Percentiles rank a stretch among this genome's conserved stretches.
Conservation (phyloP, 495 filamentous ascomycete genomes). For the Trichoderma parareesei region DNA sequence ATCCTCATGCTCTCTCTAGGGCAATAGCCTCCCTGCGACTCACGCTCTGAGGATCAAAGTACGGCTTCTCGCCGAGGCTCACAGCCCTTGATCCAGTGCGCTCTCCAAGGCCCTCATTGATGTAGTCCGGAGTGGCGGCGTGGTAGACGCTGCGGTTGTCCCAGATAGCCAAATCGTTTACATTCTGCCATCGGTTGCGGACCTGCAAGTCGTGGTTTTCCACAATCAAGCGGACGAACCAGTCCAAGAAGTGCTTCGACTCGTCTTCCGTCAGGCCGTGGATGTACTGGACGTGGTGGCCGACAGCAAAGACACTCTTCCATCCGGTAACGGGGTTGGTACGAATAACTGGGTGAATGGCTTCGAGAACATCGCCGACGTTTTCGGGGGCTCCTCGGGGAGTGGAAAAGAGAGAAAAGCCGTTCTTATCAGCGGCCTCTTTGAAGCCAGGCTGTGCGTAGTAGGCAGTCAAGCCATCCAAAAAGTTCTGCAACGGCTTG, state of each 20-base stretch:
- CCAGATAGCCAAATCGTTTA: conserved; percentile 67
- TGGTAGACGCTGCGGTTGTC: conserved; percentile 68
- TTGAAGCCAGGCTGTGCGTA: conserved; percentile 56
- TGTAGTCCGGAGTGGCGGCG: conserved; percentile 62
- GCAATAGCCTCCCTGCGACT: conserved; percentile 51
- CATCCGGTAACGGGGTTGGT: conserved; percentile 81
- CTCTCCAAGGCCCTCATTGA: conserved; percentile 44
- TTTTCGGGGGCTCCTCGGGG: conserved; percentile 62
- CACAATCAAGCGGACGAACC: conserved; percentile 54
- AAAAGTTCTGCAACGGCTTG: conserved; percentile 52
- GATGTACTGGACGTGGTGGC: conserved; percentile 53
- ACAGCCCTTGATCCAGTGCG: conserved; percentile 55
- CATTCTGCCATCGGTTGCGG: conserved; percentile 53
- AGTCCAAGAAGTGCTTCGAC: conserved; percentile 50
- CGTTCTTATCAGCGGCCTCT: conserved; percentile 43
- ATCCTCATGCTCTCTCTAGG: background rate
- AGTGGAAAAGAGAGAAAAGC: conserved; percentile 47
- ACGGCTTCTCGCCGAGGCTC: conserved; percentile 62
- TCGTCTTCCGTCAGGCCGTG: conserved; percentile 62
- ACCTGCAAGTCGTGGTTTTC: conserved; percentile 81
- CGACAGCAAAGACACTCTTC: conserved; percentile 61
- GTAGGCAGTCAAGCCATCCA: conserved; percentile 60
- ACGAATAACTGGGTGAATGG: conserved; percentile 63
- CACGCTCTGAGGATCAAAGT: conserved; percentile 53
- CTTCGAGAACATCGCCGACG: conserved; percentile 50